Conservation (phyloP, 2,329 filamentous ascomycete genomes). For the Lasiodiplodia sp. region DNA sequence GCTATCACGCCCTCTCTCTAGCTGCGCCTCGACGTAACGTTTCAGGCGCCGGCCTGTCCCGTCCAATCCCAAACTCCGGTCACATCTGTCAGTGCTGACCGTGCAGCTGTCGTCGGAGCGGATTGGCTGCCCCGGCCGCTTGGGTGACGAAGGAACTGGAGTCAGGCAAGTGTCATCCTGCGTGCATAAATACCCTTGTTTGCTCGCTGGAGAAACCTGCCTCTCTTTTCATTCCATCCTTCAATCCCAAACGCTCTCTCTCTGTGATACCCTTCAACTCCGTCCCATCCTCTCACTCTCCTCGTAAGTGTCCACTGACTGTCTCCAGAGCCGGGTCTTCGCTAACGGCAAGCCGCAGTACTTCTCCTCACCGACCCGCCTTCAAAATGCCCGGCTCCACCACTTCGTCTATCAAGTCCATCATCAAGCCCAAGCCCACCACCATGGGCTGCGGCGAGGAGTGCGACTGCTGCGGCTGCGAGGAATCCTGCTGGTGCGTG, state of each 20-base stretch:
- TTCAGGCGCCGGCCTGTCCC: constrained; percentile 6
- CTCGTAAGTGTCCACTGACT: not conserved
- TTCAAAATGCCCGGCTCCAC: constrained; percentile 44
- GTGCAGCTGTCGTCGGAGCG: constrained; percentile 10
- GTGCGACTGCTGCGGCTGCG: constrained; percentile 50
- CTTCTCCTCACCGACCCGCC: not conserved
- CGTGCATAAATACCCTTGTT: constrained; percentile 15
- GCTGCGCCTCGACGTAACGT: constrained; percentile 24
- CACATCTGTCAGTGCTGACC: constrained; percentile 7
- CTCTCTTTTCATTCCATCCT: not conserved
- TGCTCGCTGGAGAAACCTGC: not conserved
- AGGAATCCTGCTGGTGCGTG: constrained; percentile 47
- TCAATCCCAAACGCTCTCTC: not conserved
- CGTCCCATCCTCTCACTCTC: not conserved
- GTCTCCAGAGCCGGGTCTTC: too few relatives aligned
- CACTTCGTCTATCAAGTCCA: constrained; percentile 45
- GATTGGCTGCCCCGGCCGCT: not conserved
- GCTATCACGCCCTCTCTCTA: not conserved
- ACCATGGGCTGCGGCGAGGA: constrained; percentile 43
- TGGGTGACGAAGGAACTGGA: not conserved
- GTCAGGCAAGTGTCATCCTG: not conserved
- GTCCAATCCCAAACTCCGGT: constrained; percentile 4
- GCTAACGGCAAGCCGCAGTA: not conserved
- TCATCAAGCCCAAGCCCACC: constrained; percentile 47
- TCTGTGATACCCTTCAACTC: not conserved